These are phyloP conservation scores for Zostera marina DNA, from an alignment of 116 monocot species.

Conservation along the genomic window DNA sequence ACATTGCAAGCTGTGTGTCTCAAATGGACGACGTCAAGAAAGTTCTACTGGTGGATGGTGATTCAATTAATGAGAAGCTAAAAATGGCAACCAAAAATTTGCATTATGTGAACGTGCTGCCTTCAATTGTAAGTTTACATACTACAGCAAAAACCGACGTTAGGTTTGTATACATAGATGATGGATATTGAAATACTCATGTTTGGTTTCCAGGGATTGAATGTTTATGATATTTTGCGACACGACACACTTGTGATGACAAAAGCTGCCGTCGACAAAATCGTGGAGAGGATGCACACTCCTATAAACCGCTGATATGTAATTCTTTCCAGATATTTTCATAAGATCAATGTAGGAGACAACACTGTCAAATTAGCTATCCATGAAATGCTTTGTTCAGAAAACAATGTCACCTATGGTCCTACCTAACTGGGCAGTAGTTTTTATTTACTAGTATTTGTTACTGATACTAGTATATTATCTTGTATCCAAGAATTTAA, in stretches of 20 bases:
- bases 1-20: constrained; percentile 52
- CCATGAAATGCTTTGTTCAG: too few relatives aligned
- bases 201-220: constrained; percentile 58
- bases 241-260: constrained; percentile 95
- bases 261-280: constrained; percentile 62
- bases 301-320: constrained; percentile 66
- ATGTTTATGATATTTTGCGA: constrained; percentile 86
- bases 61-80: constrained; percentile 40
- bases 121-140: constrained; percentile 57
- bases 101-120: constrained; percentile 79
- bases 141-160: not conserved
- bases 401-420: too few relatives aligned
- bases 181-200: not conserved
- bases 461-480: too few relatives aligned
- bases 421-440: too few relatives aligned
- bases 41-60: constrained; percentile 72
- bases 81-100: constrained; percentile 80
- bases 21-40: constrained; percentile 75
- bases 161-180: not conserved
- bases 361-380: too few relatives aligned
- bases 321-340: too few relatives aligned
- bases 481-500: too few relatives aligned
- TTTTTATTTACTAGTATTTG: too few relatives aligned
- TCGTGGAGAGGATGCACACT: constrained; percentile 83
- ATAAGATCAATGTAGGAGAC: too few relatives aligned